Percentiles rank a stretch among this genome's conserved stretches.
Evolutionary conservation across 345 rosid genomes (phyloP).

Genomic region (Hevea brasiliensis): DNA sequence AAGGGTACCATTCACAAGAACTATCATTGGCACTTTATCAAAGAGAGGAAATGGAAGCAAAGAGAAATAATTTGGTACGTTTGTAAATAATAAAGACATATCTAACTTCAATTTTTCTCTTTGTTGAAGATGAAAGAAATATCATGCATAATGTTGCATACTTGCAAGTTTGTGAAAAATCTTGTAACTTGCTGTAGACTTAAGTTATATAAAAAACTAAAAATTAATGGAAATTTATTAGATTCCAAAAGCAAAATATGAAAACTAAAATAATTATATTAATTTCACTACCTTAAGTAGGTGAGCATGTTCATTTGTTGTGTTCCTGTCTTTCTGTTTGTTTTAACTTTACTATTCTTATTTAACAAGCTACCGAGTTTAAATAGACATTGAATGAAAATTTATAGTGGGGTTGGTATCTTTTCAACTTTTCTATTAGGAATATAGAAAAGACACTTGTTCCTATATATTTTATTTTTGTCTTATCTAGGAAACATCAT

Average conservation of each 20-base stretch:
- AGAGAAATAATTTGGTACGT: conserved; percentile 68
- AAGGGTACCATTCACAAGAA: conserved; percentile 87
- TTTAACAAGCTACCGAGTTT: neutral
- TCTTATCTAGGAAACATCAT: neutral
- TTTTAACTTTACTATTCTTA: neutral
- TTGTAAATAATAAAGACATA: conserved; percentile 31
- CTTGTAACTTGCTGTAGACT: conserved; percentile 3
- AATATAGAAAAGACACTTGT: neutral
- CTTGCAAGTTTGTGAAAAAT: neutral
- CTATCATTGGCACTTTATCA: conserved; percentile 66
- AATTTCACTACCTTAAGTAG: neutral
- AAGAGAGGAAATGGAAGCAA: conserved; percentile 64
- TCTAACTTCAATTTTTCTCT: conserved; percentile 14
- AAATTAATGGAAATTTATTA: neutral
- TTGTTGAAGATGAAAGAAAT: conserved; percentile 18
- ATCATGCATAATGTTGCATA: neutral
- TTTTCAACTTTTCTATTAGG: neutral
- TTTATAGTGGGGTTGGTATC: neutral
- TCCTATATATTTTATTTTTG: too few relatives aligned
- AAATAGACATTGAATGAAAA: neutral
- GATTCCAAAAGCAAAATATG: neutral
- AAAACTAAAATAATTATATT: neutral
- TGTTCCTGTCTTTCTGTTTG: neutral
- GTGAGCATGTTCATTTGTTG: neutral
- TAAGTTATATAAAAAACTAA: neutral